Evolutionary conservation across 208 protist species (phyloP), one percentile per base, ranked within the genome.

Genomic region (Trypanosoma rangeli): DNA sequence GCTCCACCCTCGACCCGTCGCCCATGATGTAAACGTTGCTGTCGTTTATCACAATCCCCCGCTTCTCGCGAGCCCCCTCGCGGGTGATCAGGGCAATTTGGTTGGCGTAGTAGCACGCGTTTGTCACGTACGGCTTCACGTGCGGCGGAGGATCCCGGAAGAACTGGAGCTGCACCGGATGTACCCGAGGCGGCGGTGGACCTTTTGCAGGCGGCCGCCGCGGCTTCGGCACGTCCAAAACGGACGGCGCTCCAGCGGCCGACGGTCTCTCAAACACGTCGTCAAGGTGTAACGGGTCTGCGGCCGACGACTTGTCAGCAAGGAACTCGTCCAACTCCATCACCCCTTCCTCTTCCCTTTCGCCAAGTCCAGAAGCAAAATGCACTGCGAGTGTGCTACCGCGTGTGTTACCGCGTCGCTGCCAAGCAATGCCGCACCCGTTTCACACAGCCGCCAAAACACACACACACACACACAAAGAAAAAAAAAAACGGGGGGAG

Each of bases 311-410:
- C 35, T 16, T 39, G 33, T 31, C 64, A 26, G 1, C 42, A 1
- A 68, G 50, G 4, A 70, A 29, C 12, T 70, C 66, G 46, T 70
- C 66, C 66, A 70, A 63, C 35, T 70, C 66, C 66, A 70, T 68
- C 29, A 35, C n/a, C 29, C 5, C 33, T 53, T 54, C 33, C 33
- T 37, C 33, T 37, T 2, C 33, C 33, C 33, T 7, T 7, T 37
- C 33, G 33, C 33, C 2, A 37, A 2, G 2, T 37, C 48, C 48
- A 8, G 48, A 1, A 52, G 48, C 48, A 52, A 26, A 26, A 18
- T 52, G 5, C 48, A 52, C n/a, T 52, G n/a, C 15, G 15, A 10
- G 48, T 52, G 7, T 37, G 33, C 7, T 2, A 9, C 33, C 33
- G 33, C 7, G 33, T 37, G 33, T 46, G 42, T 9, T 9, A 50